Base-by-base conservation (phyloP, 1,139 yeast species). In the Diutina rugosa region DNA sequence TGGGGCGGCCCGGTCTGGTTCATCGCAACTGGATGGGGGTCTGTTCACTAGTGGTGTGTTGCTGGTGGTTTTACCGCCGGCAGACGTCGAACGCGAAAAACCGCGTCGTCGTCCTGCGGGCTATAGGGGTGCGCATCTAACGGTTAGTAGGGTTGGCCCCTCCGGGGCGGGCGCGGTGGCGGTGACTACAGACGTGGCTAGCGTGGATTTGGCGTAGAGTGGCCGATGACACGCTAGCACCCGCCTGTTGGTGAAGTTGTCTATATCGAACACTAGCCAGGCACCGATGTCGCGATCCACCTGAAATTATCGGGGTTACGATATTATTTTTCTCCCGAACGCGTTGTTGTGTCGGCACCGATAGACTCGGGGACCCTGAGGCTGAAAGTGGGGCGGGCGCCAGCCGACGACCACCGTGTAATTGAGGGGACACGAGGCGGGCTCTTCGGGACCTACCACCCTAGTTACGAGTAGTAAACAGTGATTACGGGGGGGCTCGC, bases 1-100 rank as follows among this genome's bases (percentile, higher is more conserved):
- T 47, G 51, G 21, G 51, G 51, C 18, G 51, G 51, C 51, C 51
- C 51, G 30, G 35, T 47, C 21, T 28, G 51, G 30, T 47, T 47
- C 51, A 47, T 47, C 18, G 18, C 5, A 18, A n/a, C 26, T 16
- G 14, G n/a, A 10, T 47, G 32, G 35, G 16, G 32, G 35, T 32
- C 30, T 26, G 10, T 7, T 28, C 12, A 10, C 16, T 8, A 21
- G n/a, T 10, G 30, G 49, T 46, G 26, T 26, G 49, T 14, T 26
- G 49, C 49, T 21, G 49, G 49, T 18, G 49, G 49, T 21, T 18
- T 45, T 35, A 12, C n/a, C 41, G 41, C 41, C 41, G 41, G n/a
- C 41, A 35, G 41, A 35, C 41, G 41, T 35, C 41, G 41, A 35
- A 35, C 41, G 41, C 41, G 41, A 35, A 35, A 35, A 35, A 35